phyloP scores from a whole-genome alignment of 148 eudicot species.

The Persicaria maculosa region DNA sequence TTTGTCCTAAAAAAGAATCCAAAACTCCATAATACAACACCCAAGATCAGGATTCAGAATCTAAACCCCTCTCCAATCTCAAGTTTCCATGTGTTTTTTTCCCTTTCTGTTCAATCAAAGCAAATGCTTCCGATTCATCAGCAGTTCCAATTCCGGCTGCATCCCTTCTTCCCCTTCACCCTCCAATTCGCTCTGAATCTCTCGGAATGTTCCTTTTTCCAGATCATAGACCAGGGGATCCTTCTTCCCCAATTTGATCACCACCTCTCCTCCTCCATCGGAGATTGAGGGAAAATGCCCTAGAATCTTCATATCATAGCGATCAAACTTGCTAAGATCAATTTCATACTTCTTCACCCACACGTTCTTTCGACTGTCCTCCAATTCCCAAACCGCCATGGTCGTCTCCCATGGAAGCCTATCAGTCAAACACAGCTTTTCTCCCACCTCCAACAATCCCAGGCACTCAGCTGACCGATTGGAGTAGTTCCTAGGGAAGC shows the following conservation, averaged over 20 bases:
- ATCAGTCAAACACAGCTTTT: slow-evolving; percentile 27
- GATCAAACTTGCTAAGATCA: slow-evolving; percentile 28
- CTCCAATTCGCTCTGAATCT: not conserved
- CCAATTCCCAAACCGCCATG: slow-evolving; percentile 36
- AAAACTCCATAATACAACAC: not conserved
- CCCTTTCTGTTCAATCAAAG: slow-evolving; percentile 1
- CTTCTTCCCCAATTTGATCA: slow-evolving; percentile 28
- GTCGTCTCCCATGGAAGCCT: slow-evolving; percentile 32
- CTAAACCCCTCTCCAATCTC: slow-evolving; percentile 4
- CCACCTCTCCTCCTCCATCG: slow-evolving; percentile 26
- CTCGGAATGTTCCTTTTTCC: slow-evolving; percentile 15
- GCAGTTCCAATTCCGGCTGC: not conserved
- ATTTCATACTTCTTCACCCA: slow-evolving; percentile 28
- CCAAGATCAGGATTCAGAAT: not conserved
- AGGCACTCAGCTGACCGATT: slow-evolving; percentile 34
- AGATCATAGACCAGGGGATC: slow-evolving; percentile 23
- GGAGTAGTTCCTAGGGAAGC: slow-evolving; percentile 25
- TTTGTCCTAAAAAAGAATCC: not conserved
- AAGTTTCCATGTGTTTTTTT: not conserved
- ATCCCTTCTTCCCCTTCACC: not conserved
- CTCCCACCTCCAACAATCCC: slow-evolving; percentile 28
- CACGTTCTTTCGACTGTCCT: slow-evolving; percentile 14
- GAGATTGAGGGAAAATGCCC: slow-evolving; percentile 20
- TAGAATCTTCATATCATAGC: slow-evolving; percentile 30
- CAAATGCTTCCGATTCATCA: slow-evolving; percentile 6